Evolutionary conservation across 176 grass and related monocot species (phyloP).

Genomic region (Rhipidocladum racemiflorum): DNA sequence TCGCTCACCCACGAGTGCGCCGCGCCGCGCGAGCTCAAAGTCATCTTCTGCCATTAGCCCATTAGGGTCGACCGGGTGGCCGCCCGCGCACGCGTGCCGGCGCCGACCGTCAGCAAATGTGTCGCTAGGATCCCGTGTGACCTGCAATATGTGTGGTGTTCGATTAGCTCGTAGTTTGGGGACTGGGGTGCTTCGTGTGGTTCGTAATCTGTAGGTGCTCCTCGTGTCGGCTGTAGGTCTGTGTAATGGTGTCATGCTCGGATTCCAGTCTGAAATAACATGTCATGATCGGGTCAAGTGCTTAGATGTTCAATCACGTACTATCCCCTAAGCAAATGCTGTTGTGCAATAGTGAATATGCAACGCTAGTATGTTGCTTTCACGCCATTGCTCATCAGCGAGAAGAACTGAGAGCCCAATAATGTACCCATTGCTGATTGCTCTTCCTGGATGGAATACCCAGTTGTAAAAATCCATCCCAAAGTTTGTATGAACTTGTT

Average conservation of each 20-base stretch:
- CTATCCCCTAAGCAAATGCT: not conserved
- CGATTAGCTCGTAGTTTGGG: not conserved
- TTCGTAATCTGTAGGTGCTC: not conserved
- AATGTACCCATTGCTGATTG: not conserved
- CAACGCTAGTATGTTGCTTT: not conserved
- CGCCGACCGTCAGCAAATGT: not conserved
- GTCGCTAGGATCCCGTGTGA: not conserved
- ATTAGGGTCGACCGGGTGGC: conserved; percentile 28
- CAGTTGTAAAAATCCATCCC: not conserved
- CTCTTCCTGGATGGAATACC: not conserved
- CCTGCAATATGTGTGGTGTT: conserved; percentile 7
- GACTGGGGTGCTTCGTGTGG: not conserved
- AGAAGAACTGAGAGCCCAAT: not conserved
- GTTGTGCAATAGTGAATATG: not conserved
- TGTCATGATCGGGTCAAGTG: not conserved
- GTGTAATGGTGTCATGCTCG: not conserved
- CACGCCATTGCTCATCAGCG: not conserved
- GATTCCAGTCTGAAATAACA: conserved; percentile 25
- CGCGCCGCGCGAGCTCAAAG: conserved; percentile 88
- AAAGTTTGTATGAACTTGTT: not conserved
- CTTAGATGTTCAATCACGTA: not conserved
- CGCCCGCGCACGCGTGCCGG: no score
- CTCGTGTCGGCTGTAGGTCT: not conserved
- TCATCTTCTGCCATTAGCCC: conserved; percentile 99
- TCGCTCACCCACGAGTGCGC: conserved; percentile 77